Evolutionary conservation across 78 protist species (phyloP), one percentile per base, ranked within the genome.

Genomic region (Dictyostelium brefeldianum): DNA sequence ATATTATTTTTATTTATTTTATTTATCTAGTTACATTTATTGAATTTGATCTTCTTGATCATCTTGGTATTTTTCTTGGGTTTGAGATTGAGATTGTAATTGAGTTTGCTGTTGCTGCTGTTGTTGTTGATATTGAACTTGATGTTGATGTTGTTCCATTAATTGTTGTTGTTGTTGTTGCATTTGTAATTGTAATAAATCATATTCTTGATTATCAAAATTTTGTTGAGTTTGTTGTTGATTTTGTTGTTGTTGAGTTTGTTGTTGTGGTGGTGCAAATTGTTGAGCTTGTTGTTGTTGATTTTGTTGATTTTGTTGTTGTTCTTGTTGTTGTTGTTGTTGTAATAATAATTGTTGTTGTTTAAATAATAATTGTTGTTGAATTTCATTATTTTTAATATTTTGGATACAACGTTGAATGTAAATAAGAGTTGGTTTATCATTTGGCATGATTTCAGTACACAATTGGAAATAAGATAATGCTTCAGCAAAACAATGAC

Each of bases 381-480:
- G 75, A 29, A 31, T 12, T 67, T 31, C 48, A 10, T 27, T 27
- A 31, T 36, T 67, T 67, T 67, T 67, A 31, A 67, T 67, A 67
- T 31, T 67, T 25, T 67, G 75, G 3, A 67, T 31, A 59, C 92
- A 85, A 27, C 78, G 71, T 78, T 78, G 74, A 25, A 89, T 80
- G 50, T 77, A 53, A 6, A 89, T 64, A 6, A 73, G 3, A 41
- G 94, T 64, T 74, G 94, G 94, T 73, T 89, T 81, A 89, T 89
- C 94, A 81, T 36, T 51, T 56, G 94, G 94, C 41, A 59, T 59
- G 6, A 89, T 70, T 27, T 78, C 94, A 31, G 59, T 47, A 46
- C 94, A 80, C 27, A 64, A 31, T 48, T 78, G 90, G 64, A 89
- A 89, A 73, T 57, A 50, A 17, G 74, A 48, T 78, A 81, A 47